A percentile compares a stretch with the other conserved stretches of the same genome.
Evolutionary conservation across 306 rosid genomes (phyloP).

Genomic region (Ormosia emarginata): DNA sequence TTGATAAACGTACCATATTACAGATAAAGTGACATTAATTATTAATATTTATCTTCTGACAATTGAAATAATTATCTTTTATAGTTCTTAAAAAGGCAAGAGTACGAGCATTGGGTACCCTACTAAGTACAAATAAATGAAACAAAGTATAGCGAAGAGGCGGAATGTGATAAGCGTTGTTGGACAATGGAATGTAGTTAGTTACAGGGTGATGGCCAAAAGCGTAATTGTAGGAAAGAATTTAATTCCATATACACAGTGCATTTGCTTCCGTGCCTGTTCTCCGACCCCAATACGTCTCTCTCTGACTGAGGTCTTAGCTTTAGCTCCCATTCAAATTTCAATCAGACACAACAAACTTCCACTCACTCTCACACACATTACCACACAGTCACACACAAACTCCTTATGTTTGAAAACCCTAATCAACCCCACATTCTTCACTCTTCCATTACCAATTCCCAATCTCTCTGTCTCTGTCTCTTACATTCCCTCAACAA

Average conservation of each 20-base stretch:
- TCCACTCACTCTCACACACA: not conserved
- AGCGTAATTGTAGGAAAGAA: not conserved
- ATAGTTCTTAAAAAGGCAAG: not conserved
- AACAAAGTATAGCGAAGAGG: too few species aligned
- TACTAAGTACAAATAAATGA: too few species aligned
- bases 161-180: not conserved
- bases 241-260: too few species aligned
- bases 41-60: not conserved
- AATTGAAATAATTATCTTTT: not conserved
- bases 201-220: slow-evolving; percentile 32
- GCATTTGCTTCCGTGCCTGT: slow-evolving; percentile 20
- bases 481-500: not conserved
- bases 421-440: slow-evolving; percentile 10
- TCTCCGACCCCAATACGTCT: slow-evolving; percentile 41
- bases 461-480: not conserved
- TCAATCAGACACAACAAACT: slow-evolving; percentile 14
- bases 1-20: not conserved
- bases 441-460: not conserved
- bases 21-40: too few species aligned
- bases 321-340: not conserved
- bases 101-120: too few species aligned
- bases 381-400: not conserved
- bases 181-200: slow-evolving; percentile 5
- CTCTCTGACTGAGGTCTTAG: not conserved
- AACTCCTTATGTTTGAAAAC: slow-evolving; percentile 14